Conservation (phyloP, 176 grass and related monocot species). For the Oryza coarctata region DNA sequence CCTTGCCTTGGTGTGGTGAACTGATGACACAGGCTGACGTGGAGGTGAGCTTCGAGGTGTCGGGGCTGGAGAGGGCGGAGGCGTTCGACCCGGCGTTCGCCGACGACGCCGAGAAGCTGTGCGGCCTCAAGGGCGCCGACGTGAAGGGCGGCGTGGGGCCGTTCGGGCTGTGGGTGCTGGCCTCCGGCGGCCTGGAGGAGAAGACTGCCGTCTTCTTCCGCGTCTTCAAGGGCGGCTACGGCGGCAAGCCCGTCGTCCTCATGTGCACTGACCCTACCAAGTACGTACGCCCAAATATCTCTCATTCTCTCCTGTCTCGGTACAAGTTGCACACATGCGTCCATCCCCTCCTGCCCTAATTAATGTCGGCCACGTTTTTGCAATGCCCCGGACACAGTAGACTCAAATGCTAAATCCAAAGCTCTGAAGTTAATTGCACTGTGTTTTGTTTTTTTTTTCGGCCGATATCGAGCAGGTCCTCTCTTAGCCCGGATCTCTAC, state of each 20-base stretch:
- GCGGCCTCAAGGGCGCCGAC: constrained; percentile 50
- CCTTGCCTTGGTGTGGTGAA: no score
- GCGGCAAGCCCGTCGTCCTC: constrained; percentile 57
- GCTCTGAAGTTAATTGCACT: no score
- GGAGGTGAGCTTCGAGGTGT: constrained; percentile 60
- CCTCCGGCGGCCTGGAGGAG: constrained; percentile 47
- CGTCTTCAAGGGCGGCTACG: constrained; percentile 37
- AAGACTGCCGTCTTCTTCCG: constrained; percentile 68
- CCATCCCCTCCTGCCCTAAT: no score
- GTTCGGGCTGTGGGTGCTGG: constrained; percentile 70
- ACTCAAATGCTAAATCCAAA: not conserved
- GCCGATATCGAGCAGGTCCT: constrained; percentile 43
- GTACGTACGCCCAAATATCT: not conserved
- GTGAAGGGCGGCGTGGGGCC: constrained; percentile 64
- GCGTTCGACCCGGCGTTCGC: constrained; percentile 47
- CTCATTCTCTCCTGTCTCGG: not conserved
- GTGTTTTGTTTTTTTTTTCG: not conserved
- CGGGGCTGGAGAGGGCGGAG: constrained; percentile 57
- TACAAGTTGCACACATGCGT: not conserved
- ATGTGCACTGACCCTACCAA: constrained; percentile 78
- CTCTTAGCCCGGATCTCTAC: constrained; percentile 43
- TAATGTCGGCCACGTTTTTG: not conserved
- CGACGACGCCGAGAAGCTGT: constrained; percentile 48
- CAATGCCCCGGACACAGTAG: not conserved
- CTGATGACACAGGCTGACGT: constrained; percentile 75